phyloP scores from a whole-genome alignment of 345 rosid species.

The Hibiscus mutabilis region DNA sequence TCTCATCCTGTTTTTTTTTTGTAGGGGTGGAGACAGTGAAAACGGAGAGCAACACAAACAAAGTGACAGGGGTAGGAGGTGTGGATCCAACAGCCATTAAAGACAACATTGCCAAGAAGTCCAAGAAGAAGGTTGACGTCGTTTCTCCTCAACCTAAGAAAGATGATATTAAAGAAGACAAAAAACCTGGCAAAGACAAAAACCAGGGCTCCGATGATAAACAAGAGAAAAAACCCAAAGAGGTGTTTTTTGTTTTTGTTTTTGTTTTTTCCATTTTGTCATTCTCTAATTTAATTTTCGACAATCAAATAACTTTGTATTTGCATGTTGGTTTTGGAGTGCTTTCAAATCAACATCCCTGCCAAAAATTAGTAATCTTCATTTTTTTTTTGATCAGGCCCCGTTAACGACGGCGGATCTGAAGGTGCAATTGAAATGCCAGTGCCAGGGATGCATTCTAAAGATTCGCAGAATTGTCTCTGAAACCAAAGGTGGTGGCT shows the following conservation, averaged over 20 bases:
- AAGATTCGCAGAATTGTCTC: slow-evolving; percentile 45
- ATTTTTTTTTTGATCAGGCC: slow-evolving; percentile 22
- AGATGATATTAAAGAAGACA: slow-evolving; percentile 23
- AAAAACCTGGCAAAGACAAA: slow-evolving; percentile 22
- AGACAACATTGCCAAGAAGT: slow-evolving; percentile 37
- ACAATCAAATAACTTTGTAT: neutral
- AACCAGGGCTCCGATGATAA: slow-evolving; percentile 14
- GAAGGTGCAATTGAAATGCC: slow-evolving; percentile 61
- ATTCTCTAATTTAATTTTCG: neutral
- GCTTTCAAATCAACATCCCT: neutral
- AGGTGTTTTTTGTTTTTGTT: no score
- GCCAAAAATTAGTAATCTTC: neutral
- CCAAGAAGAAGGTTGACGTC: slow-evolving; percentile 65
- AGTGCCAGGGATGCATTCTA: slow-evolving; percentile 67
- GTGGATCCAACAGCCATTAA: slow-evolving; percentile 50
- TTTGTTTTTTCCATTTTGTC: neutral
- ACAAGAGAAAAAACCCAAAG: slow-evolving; percentile 42
- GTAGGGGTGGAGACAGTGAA: slow-evolving; percentile 44
- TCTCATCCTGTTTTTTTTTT: slow-evolving; percentile 2
- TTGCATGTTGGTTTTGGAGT: neutral
- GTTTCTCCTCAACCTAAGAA: slow-evolving; percentile 74
- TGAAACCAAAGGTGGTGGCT: slow-evolving; percentile 48
- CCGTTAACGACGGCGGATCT: slow-evolving; percentile 57
- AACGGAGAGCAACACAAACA: slow-evolving; percentile 41
- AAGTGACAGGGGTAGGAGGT: slow-evolving; percentile 57